A percentile compares a stretch with the other conserved stretches of the same genome.
Conservation (phyloP, 345 rosid species). For the Populus davidiana region DNA sequence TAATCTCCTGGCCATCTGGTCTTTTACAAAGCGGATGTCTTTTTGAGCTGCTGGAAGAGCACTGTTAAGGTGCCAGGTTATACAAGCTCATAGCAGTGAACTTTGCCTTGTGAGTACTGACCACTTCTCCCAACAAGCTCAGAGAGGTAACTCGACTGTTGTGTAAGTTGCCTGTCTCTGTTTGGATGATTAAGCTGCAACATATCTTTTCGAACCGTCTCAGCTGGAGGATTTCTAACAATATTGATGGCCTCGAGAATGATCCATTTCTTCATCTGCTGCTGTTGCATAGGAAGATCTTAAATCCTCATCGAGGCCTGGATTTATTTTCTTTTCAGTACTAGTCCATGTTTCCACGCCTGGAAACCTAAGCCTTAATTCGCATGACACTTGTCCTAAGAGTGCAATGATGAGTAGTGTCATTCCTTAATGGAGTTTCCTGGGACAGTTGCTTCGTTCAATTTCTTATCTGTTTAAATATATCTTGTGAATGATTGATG, state of each 20-base stretch:
- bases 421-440: neutral
- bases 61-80: neutral
- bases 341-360: neutral
- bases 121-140: neutral
- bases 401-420: neutral
- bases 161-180: neutral
- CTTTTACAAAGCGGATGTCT: conserved; percentile 7
- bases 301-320: neutral
- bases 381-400: neutral
- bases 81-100: conserved; percentile 21
- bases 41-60: conserved; percentile 18
- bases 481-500: too few relatives aligned
- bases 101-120: neutral
- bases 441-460: neutral
- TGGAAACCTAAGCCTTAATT: neutral
- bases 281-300: neutral
- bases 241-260: neutral
- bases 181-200: neutral
- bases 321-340: neutral
- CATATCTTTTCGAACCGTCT: neutral
- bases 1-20: neutral
- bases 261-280: neutral
- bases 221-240: neutral
- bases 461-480: neutral
- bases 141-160: neutral